Evolutionary conservation across 176 grass and related monocot species (phyloP).

Genomic region (Oryza glaberrima): DNA sequence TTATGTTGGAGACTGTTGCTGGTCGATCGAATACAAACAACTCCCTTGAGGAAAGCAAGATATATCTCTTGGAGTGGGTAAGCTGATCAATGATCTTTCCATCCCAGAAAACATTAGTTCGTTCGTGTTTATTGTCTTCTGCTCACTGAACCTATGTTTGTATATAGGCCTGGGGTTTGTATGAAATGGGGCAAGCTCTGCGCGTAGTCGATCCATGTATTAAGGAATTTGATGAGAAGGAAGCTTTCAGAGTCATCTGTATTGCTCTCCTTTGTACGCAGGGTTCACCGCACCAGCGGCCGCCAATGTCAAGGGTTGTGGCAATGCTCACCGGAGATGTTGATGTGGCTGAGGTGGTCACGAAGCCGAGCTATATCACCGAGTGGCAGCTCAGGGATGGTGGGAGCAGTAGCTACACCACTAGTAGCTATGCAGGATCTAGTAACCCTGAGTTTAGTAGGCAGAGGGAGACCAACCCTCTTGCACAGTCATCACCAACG

Average conservation of each 20-base stretch:
- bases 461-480: not conserved
- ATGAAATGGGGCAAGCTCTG: conserved; percentile 39
- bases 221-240: conserved; percentile 40
- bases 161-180: conserved; percentile 53
- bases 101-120: not conserved
- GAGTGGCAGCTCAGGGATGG: conserved; percentile 54
- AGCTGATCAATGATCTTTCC: not conserved
- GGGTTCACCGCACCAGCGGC: conserved; percentile 50
- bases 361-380: conserved; percentile 60
- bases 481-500: conserved; percentile 1
- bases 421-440: not conserved
- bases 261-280: conserved; percentile 64
- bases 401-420: not conserved
- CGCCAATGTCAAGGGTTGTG: conserved; percentile 59
- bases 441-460: not conserved
- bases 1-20: conserved; percentile 50
- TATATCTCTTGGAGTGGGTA: conserved; percentile 72
- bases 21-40: conserved; percentile 51
- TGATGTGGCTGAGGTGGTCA: conserved; percentile 40
- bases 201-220: conserved; percentile 40
- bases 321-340: conserved; percentile 51
- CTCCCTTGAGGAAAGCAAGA: conserved; percentile 33
- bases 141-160: not conserved
- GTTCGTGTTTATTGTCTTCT: not conserved
- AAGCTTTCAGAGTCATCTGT: conserved; percentile 42